These are phyloP conservation scores for Taphrina flavorubra DNA, from an alignment of 1,139 yeast species.

Conservation along the genomic window DNA sequence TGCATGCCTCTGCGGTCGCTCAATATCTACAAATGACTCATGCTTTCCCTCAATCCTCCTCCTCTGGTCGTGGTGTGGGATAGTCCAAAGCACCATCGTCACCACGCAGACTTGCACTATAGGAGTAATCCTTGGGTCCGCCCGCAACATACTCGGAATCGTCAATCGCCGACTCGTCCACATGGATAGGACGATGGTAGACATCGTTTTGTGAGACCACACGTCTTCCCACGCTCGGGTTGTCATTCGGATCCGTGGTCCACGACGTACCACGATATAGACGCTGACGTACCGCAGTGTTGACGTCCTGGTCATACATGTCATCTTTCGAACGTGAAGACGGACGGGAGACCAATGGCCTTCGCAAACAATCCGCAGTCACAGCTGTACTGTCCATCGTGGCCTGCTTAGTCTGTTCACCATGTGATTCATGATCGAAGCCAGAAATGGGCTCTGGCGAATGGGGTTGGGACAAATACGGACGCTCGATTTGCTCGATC, in stretches of 20 bases:
- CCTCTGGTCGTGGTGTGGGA: constrained; percentile 10
- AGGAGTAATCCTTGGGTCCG: background rate
- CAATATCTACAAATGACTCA: background rate
- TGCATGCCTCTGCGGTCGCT: constrained; percentile 4
- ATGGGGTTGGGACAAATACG: background rate
- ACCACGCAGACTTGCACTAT: background rate
- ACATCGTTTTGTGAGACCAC: constrained; percentile 4
- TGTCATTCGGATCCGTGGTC: background rate
- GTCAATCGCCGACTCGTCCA: background rate
- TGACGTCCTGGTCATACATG: constrained; percentile 14
- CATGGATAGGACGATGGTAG: background rate
- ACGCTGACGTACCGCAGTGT: constrained; percentile 6
- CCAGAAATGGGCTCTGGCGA: background rate
- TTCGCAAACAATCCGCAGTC: background rate
- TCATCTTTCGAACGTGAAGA: constrained; percentile 17
- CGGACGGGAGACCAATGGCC: background rate
- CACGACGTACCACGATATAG: constrained; percentile 14
- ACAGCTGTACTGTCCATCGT: background rate
- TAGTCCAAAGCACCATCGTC: background rate
- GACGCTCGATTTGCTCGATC: constrained; percentile 15
- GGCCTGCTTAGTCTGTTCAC: too few relatives aligned
- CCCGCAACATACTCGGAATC: background rate
- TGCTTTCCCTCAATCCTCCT: background rate
- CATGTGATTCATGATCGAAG: background rate
- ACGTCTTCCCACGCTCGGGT: background rate